Evolutionary conservation across 2,329 filamentous ascomycete species (phyloP).

Genomic region (Alternaria gaisen): DNA sequence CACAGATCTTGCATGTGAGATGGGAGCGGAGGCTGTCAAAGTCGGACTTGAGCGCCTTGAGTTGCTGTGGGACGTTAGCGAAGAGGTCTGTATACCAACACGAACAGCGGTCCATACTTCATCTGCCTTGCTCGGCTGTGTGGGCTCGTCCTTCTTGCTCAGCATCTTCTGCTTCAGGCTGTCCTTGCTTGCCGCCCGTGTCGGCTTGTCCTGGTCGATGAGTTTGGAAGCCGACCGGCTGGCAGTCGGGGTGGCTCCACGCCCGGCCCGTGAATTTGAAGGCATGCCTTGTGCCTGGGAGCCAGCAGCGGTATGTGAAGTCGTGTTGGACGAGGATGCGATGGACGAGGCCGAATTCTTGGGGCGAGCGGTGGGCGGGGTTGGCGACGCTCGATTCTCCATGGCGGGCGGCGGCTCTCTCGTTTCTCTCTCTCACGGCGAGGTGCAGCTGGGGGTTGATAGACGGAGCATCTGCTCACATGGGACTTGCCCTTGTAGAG

Average conservation of each 20-base stretch:
- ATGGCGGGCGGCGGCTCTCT: slow-evolving; percentile 33
- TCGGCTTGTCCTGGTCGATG: slow-evolving; percentile 39
- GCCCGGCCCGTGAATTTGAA: slow-evolving; percentile 34
- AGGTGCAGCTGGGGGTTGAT: slow-evolving; percentile 21
- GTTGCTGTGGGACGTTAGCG: slow-evolving; percentile 48
- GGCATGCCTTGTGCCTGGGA: slow-evolving; percentile 37
- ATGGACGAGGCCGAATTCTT: slow-evolving; percentile 42
- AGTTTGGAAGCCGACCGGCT: slow-evolving; percentile 43
- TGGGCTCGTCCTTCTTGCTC: slow-evolving; percentile 45
- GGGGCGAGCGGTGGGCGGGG: slow-evolving; percentile 44
- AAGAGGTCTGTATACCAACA: not conserved
- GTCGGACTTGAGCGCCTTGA: slow-evolving; percentile 57
- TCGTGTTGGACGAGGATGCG: slow-evolving; percentile 37
- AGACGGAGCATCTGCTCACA: slow-evolving; percentile 30
- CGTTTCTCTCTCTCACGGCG: slow-evolving; percentile 17
- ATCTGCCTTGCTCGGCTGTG: slow-evolving; percentile 46
- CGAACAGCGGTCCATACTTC: slow-evolving; percentile 36
- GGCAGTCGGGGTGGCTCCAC: slow-evolving; percentile 39
- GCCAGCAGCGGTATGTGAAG: slow-evolving; percentile 32
- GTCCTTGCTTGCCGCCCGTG: slow-evolving; percentile 48
- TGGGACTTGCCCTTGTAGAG: slow-evolving; percentile 26
- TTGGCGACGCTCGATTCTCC: slow-evolving; percentile 42
- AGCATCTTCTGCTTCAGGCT: slow-evolving; percentile 51
- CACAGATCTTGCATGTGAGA: slow-evolving; percentile 74
- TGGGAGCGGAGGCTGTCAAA: slow-evolving; percentile 68